Percentiles rank a stretch among this genome's conserved stretches.
Evolutionary conservation across 768 basidiomycete species (phyloP).

Genomic region (Trametes villosa): DNA sequence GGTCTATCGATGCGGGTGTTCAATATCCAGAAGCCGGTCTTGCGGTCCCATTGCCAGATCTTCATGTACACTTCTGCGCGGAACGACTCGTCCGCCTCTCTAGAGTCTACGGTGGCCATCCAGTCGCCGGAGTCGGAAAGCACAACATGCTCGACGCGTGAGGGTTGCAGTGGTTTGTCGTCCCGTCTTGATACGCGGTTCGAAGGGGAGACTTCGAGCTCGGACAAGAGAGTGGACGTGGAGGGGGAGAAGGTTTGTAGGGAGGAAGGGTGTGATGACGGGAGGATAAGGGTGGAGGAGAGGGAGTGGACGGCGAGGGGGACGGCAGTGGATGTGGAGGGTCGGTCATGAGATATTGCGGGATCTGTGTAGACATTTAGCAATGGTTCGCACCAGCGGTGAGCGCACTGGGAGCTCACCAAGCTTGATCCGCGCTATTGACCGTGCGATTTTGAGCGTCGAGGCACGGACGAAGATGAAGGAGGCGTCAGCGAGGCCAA

Average conservation of each 20-base stretch:
- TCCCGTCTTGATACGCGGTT: constrained; percentile 87
- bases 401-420: constrained; percentile 47
- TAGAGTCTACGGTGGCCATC: constrained; percentile 89
- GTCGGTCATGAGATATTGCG: constrained; percentile 37
- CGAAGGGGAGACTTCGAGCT: constrained; percentile 92
- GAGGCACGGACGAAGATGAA: constrained; percentile 75
- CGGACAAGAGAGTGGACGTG: constrained; percentile 71
- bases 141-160: constrained; percentile 70
- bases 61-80: constrained; percentile 81
- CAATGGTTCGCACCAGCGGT: constrained; percentile 6
- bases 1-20: constrained; percentile 91
- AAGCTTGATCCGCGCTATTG: constrained; percentile 77
- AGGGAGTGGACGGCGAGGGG: constrained; percentile 79
- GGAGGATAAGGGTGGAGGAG: constrained; percentile 80
- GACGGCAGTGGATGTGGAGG: constrained; percentile 47
- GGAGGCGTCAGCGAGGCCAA: constrained; percentile 82
- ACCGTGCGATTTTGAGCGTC: constrained; percentile 71
- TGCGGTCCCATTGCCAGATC: constrained; percentile 85
- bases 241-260: constrained; percentile 86
- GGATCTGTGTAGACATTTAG: constrained; percentile 38
- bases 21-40: constrained; percentile 65
- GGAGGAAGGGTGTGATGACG: constrained; percentile 95
- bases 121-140: constrained; percentile 77
- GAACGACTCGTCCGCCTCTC: constrained; percentile 68
- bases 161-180: constrained; percentile 74